Evolutionary conservation across 495 filamentous ascomycete genomes (phyloP), one percentile per base, ranked within the genome.

Genomic region (Aspergillus haitiensis): DNA sequence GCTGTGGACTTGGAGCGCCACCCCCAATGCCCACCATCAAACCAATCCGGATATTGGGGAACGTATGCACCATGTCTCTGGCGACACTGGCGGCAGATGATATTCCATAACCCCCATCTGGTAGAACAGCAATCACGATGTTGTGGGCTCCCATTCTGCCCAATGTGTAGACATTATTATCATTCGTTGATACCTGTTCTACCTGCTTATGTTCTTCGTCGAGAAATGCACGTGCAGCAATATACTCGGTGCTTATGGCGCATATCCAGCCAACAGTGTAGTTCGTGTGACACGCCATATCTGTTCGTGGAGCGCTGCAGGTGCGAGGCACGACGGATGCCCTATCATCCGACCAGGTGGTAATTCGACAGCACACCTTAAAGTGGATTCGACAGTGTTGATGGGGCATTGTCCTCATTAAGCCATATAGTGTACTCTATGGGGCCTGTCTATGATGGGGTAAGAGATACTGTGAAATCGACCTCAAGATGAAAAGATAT

Each of bases 11-110:
- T 1, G 54, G 52, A 12, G 32, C 44, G 12, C 42, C 42, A 16
- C 54, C 54, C 33, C 42, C 54, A 16, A 56, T 48, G 5, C 54
- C 54, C 5, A 56, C 54, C 31, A 56, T 55, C 21, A 55, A 46
- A 27, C 52, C 40, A 27, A 46, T 15, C 9, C 42, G 37, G 52
- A 55, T 31, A 45, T 27, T 45, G 16, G 39, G 40, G 42, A 32
- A 39, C 16, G 37, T 55, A 46, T 12, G 39, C 52, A 55, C 33
- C 18, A 55, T 27, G 39, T n/a, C 37, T 3, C 15, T 55, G 10
- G 52, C 52, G 42, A 45, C 42, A 15, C 42, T 45, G 7, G 52
- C 42, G 21, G 52, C 52, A 34, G 39, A 45, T 27, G 37, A 33
- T 18, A 13, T 46, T 3, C 52, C 52, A 32, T 55, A 55, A 6